Base-by-base conservation (phyloP, 805 yeast species). In the Metschnikowia lachancei region DNA sequence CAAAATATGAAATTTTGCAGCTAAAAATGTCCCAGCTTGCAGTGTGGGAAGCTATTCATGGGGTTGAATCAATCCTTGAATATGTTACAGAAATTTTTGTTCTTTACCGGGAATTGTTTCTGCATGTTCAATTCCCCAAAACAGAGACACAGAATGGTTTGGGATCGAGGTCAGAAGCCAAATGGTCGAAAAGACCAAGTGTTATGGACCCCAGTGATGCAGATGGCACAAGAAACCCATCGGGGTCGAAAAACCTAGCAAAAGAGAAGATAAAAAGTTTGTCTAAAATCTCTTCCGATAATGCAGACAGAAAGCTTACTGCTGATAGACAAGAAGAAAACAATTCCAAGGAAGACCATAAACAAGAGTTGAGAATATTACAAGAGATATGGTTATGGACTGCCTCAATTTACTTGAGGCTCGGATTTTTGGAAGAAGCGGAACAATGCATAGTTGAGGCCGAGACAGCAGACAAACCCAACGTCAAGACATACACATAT, bases 301-400 rank as follows among this genome's bases (percentile, higher is more conserved):
- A 19, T 12, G 28, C 22, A 17, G 41, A 37, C 17, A 32, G 33
- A 26, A 43, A 22, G 26, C 37, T 11, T 10, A 6, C n/a, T 18
- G 16, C 4, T n/a, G 29, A 17, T 1, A 19, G n/a, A 2, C 36
- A 37, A 17, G 38, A 31, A 10, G 41, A 22, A 18, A 36, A 32
- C 4, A 19, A 13, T 8, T 13, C 29, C 8, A 46, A 16, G 13
- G 29, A 5, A 32, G 37, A 33, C 19, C 33, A 36, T 24, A 22
- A 43, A 4, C 40, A 41, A 19, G 52, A 47, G n/a, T 36, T 22
- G 14, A 47, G 39, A 19, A 57, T 80, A 9, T 59, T 82, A 38
- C 88, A 83, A 55, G 72, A 73, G 29, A 58, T 87, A 19, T 90
- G 97, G 96, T 61, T 90, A 41, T 80, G 89, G 78, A 75, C 87